These are phyloP conservation scores for Alternaria gansuensis DNA, from an alignment of 2,329 filamentous ascomycete genomes.

Conservation along the genomic window DNA sequence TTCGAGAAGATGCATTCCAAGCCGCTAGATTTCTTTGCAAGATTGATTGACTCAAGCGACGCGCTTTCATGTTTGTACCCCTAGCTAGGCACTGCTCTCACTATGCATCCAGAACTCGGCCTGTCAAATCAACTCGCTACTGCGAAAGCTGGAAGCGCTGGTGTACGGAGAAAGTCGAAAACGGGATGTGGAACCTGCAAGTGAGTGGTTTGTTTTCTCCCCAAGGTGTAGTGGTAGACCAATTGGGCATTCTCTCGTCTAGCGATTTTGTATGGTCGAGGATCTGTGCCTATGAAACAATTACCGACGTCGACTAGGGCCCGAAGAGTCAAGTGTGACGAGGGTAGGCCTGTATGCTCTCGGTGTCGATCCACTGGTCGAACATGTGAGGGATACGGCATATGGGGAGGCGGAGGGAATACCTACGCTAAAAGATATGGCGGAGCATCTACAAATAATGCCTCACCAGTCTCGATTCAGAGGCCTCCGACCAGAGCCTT, in stretches of 20 bases:
- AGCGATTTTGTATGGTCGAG: not conserved
- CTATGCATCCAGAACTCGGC: slow-evolving; percentile 6
- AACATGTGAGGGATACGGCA: slow-evolving; percentile 57
- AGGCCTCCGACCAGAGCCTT: slow-evolving; percentile 3
- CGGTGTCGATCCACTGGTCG: slow-evolving; percentile 51
- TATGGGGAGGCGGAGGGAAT: slow-evolving; percentile 53
- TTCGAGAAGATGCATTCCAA: not conserved
- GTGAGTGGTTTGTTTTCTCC: not conserved
- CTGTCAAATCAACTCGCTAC: not conserved
- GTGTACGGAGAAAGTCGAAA: slow-evolving; percentile 6
- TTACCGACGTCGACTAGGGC: slow-evolving; percentile 23
- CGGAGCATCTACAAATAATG: not conserved
- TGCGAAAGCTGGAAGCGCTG: not conserved
- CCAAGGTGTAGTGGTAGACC: not conserved
- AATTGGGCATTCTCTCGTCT: not conserved
- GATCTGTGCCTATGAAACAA: not conserved
- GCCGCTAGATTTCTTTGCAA: not conserved
- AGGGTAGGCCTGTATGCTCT: slow-evolving; percentile 50
- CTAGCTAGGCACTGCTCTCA: not conserved
- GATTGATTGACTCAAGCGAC: not conserved
- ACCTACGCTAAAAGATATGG: slow-evolving; percentile 21
- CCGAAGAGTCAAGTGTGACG: slow-evolving; percentile 50
- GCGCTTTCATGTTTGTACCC: not conserved
- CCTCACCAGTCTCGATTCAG: not conserved
- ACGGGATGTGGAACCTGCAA: slow-evolving; percentile 21